Evolutionary conservation across 2,329 filamentous ascomycete genomes (phyloP), one percentile per base, ranked within the genome.

Genomic region (Clarireedia hainanense): DNA sequence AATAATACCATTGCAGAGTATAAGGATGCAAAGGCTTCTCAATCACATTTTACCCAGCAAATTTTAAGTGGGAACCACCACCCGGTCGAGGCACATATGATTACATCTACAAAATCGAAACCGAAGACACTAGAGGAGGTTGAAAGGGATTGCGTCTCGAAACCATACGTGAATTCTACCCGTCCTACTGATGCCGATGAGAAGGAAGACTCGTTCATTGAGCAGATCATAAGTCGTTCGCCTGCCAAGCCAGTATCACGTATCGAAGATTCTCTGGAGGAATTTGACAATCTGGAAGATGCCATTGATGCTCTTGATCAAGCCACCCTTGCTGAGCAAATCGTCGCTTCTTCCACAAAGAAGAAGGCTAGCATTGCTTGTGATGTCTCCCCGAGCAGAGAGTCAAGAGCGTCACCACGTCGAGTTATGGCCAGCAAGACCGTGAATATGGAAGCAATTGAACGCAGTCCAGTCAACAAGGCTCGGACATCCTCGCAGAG

Each of bases 221-320:
- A 70, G 63, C 58, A 72, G 62, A 70, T 73, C 12, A 71, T 59
- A 40, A 62, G 68, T 47, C 65, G 68, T 55, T 69, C 68, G 6
- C 68, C 69, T 67, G 76, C 61, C 43, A 70, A 71, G 49, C 64
- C 65, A 27, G 60, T 71, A 36, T 67, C 69, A 26, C 77, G 80
- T 17, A 85, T 85, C 50, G 83, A 85, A 64, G 82, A 85, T 65
- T 84, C 81, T 1, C 71, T 85, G 7, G 81, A 83, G 65, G 81
- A 80, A 59, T 72, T 85, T 20, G 83, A 85, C 64, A 73, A 74
- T 58, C 72, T 85, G 15, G 81, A 85, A 61, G 82, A 85, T 34
- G 75, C 83, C 50, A 72, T 85, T 9, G 81, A 85, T 61, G 66
- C 67, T 47, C 45, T 69, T 12, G 54, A 64, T 47, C 58, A 68